phyloP scores from a whole-genome alignment of 1,139 yeast genomes.

The Chernovozyma aurita region DNA sequence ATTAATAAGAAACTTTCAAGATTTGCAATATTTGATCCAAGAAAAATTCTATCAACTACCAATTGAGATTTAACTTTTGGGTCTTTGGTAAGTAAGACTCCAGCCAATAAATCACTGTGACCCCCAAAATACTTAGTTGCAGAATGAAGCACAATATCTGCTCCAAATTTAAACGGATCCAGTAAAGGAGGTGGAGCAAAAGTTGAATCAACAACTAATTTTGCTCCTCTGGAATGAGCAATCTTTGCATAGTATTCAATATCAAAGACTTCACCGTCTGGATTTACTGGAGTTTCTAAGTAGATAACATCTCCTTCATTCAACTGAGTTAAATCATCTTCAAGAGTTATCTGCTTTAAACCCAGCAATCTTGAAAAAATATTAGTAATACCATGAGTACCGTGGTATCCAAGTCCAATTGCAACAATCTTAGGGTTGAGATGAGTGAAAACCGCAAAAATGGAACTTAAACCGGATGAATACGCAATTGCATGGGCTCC shows the following conservation, averaged over 20 bases:
- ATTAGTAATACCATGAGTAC: slow-evolving; percentile 67
- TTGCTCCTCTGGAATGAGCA: slow-evolving; percentile 71
- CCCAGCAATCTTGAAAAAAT: slow-evolving; percentile 61
- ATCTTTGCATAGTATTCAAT: slow-evolving; percentile 56
- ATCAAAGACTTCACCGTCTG: slow-evolving; percentile 68
- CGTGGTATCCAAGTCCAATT: slow-evolving; percentile 82
- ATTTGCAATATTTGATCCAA: slow-evolving; percentile 78
- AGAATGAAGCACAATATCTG: slow-evolving; percentile 81
- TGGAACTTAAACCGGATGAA: slow-evolving; percentile 77
- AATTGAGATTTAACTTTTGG: slow-evolving; percentile 40
- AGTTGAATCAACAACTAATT: slow-evolving; percentile 74
- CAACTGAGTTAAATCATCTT: slow-evolving; percentile 46
- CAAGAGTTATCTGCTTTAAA: slow-evolving; percentile 47
- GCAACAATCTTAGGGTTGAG: slow-evolving; percentile 72
- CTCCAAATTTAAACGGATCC: slow-evolving; percentile 75
- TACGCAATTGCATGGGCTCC: slow-evolving; percentile 56
- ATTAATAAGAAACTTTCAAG: slow-evolving; percentile 70
- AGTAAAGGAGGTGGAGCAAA: slow-evolving; percentile 92
- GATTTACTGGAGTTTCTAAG: slow-evolving; percentile 85
- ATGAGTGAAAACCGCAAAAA: slow-evolving; percentile 67
- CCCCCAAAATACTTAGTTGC: slow-evolving; percentile 93
- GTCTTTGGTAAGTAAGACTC: slow-evolving; percentile 64
- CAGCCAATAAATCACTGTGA: slow-evolving; percentile 87
- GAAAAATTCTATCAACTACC: slow-evolving; percentile 54
- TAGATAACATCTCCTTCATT: slow-evolving; percentile 73